These are phyloP conservation scores for Tetrahymena malaccensis DNA, from an alignment of 73 alveolate species.

Conservation along the genomic window DNA sequence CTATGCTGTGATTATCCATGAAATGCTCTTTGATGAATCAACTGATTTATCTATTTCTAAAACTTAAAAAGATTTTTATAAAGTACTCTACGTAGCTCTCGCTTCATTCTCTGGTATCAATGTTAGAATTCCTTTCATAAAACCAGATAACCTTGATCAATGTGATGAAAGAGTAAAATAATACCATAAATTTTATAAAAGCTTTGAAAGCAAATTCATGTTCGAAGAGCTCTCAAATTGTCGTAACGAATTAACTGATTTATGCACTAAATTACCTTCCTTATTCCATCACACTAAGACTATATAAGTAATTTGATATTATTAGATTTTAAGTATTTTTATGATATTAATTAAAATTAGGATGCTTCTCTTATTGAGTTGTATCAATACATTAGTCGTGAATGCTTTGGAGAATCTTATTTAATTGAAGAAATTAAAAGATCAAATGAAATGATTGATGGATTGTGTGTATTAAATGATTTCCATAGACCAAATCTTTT, in stretches of 20 bases:
- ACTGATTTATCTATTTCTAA: not conserved
- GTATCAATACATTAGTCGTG: not conserved
- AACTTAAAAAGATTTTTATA: not conserved
- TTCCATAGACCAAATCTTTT: not conserved
- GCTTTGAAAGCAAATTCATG: not conserved
- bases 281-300: not conserved
- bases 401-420: not conserved
- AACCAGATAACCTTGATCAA: not conserved
- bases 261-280: not conserved
- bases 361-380: not conserved
- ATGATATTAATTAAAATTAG: not conserved
- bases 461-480: not conserved
- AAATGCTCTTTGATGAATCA: not conserved
- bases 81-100: not conserved
- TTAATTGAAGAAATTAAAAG: not conserved
- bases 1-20: not conserved
- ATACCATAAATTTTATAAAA: not conserved
- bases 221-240: not conserved
- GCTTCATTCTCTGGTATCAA: not conserved
- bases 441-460: not conserved
- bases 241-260: not conserved
- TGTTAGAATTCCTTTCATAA: not conserved
- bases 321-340: not conserved
- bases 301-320: not conserved
- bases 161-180: not conserved